Evolutionary conservation across 1,139 yeast species (phyloP), one percentile per base, ranked within the genome.

Genomic region (Yamadazyma dendronema): DNA sequence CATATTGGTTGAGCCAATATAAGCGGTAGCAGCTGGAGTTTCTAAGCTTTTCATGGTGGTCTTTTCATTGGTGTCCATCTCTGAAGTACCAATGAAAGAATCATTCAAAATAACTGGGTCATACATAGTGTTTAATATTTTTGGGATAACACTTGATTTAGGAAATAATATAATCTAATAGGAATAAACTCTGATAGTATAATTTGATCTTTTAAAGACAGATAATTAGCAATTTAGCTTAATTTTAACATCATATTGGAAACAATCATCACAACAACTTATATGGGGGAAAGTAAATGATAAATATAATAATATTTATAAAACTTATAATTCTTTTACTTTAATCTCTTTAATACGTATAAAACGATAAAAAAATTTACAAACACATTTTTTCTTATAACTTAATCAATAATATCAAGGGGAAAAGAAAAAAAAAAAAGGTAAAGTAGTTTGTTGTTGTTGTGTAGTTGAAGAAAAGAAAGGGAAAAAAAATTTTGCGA

Each of bases 351-450:
- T 36, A 31, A 36, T 29, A 31, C 32, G 34, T 30, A 17, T 31
- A 10, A 17, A 31, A 36, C 26, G 30, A 28, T 24, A 40, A 43
- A 46, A 42, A 35, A 50, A 57, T 61, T 63, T 62, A 63, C 53
- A 65, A 65, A 59, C 62, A 61, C 69, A 63, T 63, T 49, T 53
- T 24, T 57, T 46, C 39, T 39, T 38, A 37, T 36, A 26, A 31
- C 34, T 35, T 35, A 38, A 36, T 35, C 22, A 19, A 19, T n/a
- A n/a, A 35, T 35, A 35, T 33, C 42, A 48, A 47, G 45, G 44
- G 48, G 46, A 41, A 39, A 42, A 44, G 35, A 35, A 36, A 42
- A 39, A 36, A 36, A 42, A 39, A 36, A 40, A 29, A 40, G 33
- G 31, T 45, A 42, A 41, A 35, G 30, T 39, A 30, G 16, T 6